phyloP scores from a whole-genome alignment of 768 basidiomycete species.

The Epithele typhae region DNA sequence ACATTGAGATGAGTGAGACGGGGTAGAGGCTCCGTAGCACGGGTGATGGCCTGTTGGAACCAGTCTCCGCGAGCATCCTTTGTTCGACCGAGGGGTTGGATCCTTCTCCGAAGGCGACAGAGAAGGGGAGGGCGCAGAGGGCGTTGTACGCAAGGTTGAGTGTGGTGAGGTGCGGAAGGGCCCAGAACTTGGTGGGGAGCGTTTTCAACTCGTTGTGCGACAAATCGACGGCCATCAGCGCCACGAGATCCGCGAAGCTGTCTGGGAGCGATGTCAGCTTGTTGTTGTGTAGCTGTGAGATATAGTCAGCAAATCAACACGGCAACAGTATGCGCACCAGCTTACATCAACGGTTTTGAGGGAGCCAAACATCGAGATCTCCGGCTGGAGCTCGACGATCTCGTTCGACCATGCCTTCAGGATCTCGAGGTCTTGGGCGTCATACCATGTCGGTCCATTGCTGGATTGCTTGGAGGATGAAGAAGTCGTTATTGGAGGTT shows the following conservation, averaged over 20 bases:
- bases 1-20: constrained; percentile 58
- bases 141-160: constrained; percentile 73
- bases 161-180: constrained; percentile 59
- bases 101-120: constrained; percentile 43
- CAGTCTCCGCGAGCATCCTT: constrained; percentile 38
- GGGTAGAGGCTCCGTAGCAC: constrained; percentile 63
- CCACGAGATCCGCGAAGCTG: constrained; percentile 63
- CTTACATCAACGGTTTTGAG: constrained; percentile 77
- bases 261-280: constrained; percentile 56
- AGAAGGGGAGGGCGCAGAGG: constrained; percentile 57
- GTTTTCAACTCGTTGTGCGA: constrained; percentile 65
- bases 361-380: constrained; percentile 81
- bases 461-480: constrained; percentile 31
- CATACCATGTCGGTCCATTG: constrained; percentile 67
- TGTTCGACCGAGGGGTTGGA: constrained; percentile 32
- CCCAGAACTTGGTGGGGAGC: constrained; percentile 61
- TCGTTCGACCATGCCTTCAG: constrained; percentile 81
- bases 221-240: constrained; percentile 64
- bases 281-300: constrained; percentile 68
- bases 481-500: constrained; percentile 46
- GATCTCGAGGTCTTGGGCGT: constrained; percentile 71
- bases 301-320: constrained; percentile 4
- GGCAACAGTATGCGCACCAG: constrained; percentile 12
- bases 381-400: constrained; percentile 73
- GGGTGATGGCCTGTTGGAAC: constrained; percentile 57